Evolutionary conservation across 305 asterid species (phyloP).

Genomic region (Petunia hybrid): DNA sequence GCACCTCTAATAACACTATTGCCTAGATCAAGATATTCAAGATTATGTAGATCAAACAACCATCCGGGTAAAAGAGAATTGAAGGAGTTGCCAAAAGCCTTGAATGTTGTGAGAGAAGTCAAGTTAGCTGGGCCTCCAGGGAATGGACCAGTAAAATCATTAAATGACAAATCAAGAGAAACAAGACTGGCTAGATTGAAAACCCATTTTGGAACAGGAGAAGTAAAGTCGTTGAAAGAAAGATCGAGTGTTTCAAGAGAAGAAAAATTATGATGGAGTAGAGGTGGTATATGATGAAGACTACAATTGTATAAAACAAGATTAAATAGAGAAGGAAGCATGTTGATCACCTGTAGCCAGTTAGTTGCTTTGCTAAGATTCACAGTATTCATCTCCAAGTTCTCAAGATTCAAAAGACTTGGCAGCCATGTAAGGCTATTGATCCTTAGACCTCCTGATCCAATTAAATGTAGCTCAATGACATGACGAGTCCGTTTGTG

Average conservation of each 20-base stretch:
- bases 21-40: too few species aligned
- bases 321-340: slow-evolving; percentile 41
- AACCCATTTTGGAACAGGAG: slow-evolving; percentile 35
- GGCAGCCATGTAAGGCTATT: slow-evolving; percentile 43
- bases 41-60: too few species aligned
- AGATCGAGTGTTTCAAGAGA: slow-evolving; percentile 36
- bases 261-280: slow-evolving; percentile 27
- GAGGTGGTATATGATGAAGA: not conserved
- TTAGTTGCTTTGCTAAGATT: slow-evolving; percentile 33
- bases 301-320: slow-evolving; percentile 20
- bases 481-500: not conserved
- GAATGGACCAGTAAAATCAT: slow-evolving; percentile 4
- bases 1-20: too few species aligned
- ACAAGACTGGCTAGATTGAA: slow-evolving; percentile 28
- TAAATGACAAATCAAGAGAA: not conserved
- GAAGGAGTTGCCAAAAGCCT: too few species aligned
- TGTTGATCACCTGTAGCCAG: slow-evolving; percentile 37
- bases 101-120: too few species aligned
- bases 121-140: not conserved
- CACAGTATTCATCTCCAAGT: slow-evolving; percentile 28
- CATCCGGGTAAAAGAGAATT: too few species aligned
- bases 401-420: slow-evolving; percentile 36
- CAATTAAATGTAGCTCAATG: not conserved
- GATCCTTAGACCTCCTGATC: too few species aligned
- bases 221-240: slow-evolving; percentile 10